Evolutionary conservation across 2,329 filamentous ascomycete species (phyloP), one percentile per base, ranked within the genome.

Genomic region (Fonsecaea multimorphosa): DNA sequence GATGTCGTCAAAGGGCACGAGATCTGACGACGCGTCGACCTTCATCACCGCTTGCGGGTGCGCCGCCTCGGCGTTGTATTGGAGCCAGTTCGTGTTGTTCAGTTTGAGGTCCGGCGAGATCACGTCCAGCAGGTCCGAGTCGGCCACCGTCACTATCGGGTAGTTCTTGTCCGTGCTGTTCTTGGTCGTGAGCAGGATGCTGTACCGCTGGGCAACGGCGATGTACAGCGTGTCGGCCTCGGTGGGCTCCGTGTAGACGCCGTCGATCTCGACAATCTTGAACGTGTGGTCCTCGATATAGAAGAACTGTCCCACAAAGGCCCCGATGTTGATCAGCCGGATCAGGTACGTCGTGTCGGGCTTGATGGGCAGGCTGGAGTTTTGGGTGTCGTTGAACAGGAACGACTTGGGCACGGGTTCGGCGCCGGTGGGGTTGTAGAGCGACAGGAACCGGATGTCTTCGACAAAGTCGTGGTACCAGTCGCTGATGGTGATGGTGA

Each of bases 321-420:
- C 90, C 16, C 87, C 90, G 14, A 92, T 87, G 71, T 93, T 93
- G 73, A 91, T 82, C 70, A 93, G 78, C 31, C 89, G 88, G 72
- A 94, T 82, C n/a, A 92, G 78, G 65, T 93, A 93, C 0, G 88
- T 93, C 68, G 86, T 91, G 1, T 86, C 85, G 0, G 90, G 85
- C 68, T 88, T 73, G 8, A 93, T 84, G 0, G 81, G 65, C 7
- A 92, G 73, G 1, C 77, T 85, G 4, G 86, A 76, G 64, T 88
- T 84, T 68, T 84, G 82, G 0, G 87, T 89, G 67, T 93, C 89
- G 60, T 91, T 91, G 71, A 91, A 82, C 12, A 91, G 79, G 1
- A 86, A 85, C 1, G 87, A 82, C 24, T 91, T 81, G 0, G 89
- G 89, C 0, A 91, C 84, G 0, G 89, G 89, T 73, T 91, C 89